Percentiles rank a stretch among this genome's conserved stretches.
Evolutionary conservation across 2,329 filamentous ascomycete species (phyloP).

Genomic region (Talaromyces amestolkiae): DNA sequence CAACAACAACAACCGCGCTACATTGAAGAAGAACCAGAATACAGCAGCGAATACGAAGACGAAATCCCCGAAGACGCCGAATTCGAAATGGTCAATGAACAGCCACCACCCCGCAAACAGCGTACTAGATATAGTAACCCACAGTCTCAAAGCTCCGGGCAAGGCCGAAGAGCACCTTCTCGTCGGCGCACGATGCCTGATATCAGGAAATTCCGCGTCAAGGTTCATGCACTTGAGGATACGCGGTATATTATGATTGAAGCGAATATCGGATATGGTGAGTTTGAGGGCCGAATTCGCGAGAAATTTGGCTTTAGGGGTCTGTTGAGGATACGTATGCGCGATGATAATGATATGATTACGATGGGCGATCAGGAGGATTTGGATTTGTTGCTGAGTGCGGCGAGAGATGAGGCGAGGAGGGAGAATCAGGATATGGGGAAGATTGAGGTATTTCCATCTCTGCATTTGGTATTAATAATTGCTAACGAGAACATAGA

Average conservation of each 20-base stretch:
- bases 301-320: conserved; percentile 75
- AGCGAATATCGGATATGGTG: conserved; percentile 67
- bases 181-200: conserved; percentile 47
- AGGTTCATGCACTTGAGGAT: conserved; percentile 82
- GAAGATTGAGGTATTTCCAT: conserved; percentile 79
- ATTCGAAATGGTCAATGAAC: conserved; percentile 71
- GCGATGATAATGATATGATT: conserved; percentile 91
- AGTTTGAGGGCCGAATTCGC: conserved; percentile 74
- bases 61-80: conserved; percentile 70
- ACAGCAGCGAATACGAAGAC: conserved; percentile 50
- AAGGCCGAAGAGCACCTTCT: not conserved
- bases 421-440: conserved; percentile 77
- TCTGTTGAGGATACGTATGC: conserved; percentile 77
- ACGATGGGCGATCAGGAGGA: conserved; percentile 97
- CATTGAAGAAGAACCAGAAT: conserved; percentile 77
- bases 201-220: conserved; percentile 78
- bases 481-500: conserved; percentile 15
- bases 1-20: conserved; percentile 47
- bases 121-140: not conserved
- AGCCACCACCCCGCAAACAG: conserved; percentile 22
- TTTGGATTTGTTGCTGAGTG: conserved; percentile 78
- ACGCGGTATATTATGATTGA: conserved; percentile 89
- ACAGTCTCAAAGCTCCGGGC: not conserved
- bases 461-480: not conserved
- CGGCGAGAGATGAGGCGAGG: conserved; percentile 64